These are phyloP conservation scores for Blastobotrys niveus DNA, from an alignment of 1,139 yeast genomes.

Conservation along the genomic window DNA sequence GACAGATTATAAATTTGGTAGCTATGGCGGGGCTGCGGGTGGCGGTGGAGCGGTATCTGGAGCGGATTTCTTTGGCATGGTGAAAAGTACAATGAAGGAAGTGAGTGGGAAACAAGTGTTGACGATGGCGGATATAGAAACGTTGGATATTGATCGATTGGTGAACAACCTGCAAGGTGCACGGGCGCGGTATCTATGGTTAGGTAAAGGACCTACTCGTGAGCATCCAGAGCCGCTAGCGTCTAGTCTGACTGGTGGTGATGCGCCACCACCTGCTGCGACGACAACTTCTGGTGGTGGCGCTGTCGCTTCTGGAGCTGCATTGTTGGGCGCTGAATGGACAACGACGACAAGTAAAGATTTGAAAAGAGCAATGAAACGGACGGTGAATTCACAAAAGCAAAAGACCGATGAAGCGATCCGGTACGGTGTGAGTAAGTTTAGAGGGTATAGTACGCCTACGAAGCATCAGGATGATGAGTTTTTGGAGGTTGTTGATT, in stretches of 20 bases:
- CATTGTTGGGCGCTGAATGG: no score
- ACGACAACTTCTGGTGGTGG: neutral
- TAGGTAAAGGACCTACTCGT: constrained; percentile 38
- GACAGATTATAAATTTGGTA: constrained; percentile 43
- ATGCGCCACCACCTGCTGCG: neutral
- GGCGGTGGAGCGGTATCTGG: neutral
- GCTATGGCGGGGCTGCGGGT: neutral
- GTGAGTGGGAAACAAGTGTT: constrained; percentile 43
- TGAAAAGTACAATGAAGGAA: constrained; percentile 72
- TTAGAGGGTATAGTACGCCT: constrained; percentile 5
- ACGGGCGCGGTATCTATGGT: constrained; percentile 47
- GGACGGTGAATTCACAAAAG: constrained; percentile 21
- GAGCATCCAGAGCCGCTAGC: constrained; percentile 8
- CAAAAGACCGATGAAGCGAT: constrained; percentile 22
- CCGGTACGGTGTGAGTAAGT: constrained; percentile 18
- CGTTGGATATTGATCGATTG: constrained; percentile 45
- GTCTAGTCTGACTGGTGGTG: neutral
- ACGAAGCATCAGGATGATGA: constrained; percentile 5
- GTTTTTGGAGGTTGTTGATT: neutral
- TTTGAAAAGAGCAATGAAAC: constrained; percentile 22
- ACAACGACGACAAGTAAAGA: constrained; percentile 17
- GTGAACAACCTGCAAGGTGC: constrained; percentile 42
- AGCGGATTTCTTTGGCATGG: constrained; percentile 56
- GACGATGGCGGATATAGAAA: constrained; percentile 44
- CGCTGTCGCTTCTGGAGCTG: no score